These are phyloP conservation scores for Plasmodium coatneyi DNA, from an alignment of 169 alveolate genomes.

Conservation along the genomic window DNA sequence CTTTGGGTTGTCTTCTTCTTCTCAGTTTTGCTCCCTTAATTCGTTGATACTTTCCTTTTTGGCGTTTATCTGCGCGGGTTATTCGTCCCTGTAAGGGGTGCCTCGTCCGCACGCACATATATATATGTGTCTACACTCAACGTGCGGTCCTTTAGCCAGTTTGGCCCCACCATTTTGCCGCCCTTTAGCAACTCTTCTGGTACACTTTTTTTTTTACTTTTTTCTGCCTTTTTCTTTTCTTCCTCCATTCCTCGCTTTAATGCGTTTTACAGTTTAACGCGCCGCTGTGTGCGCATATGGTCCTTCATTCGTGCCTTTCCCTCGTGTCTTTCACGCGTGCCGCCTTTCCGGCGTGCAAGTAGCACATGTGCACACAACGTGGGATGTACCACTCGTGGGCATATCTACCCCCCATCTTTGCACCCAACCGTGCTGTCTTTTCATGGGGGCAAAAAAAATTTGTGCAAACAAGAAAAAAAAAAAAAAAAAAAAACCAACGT, in stretches of 20 bases:
- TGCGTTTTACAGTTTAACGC: not conserved
- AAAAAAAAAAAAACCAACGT: not conserved
- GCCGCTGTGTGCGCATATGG: not conserved
- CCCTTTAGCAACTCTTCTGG: not conserved
- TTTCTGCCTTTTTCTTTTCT: not conserved
- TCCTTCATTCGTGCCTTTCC: not conserved
- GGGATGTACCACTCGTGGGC: not conserved
- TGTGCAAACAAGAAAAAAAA: not conserved
- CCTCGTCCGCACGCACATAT: not conserved
- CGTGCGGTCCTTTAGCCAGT: not conserved
- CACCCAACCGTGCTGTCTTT: not conserved
- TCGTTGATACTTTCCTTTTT: not conserved
- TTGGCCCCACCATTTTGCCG: not conserved
- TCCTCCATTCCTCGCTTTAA: not conserved
- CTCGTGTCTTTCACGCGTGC: not conserved
- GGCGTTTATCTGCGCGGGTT: not conserved
- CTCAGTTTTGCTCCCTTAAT: conserved; percentile 1
- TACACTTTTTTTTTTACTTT: not conserved
- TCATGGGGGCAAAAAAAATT: not conserved
- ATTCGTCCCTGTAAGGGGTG: not conserved
- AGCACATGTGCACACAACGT: not conserved
- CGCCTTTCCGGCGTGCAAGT: not conserved
- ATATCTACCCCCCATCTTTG: not conserved
- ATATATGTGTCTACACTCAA: not conserved
- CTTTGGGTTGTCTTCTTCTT: conserved; percentile 60